Percentiles rank a stretch among this genome's conserved stretches.
phyloP scores from a whole-genome alignment of 2,329 filamentous ascomycete genomes.

The Cladosporium cucumerinum region DNA sequence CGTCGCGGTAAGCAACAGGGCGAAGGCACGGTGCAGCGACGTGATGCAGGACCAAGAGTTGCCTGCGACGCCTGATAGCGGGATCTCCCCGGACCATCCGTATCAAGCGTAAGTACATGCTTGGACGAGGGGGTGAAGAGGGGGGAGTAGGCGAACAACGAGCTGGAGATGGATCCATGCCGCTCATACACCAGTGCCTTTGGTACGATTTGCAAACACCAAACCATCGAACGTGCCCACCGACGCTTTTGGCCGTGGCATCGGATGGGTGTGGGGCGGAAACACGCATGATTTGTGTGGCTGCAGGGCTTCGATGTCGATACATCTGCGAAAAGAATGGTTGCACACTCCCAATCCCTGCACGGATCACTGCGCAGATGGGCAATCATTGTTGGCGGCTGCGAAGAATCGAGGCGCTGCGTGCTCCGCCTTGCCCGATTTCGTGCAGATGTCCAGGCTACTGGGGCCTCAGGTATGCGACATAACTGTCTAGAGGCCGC shows the following conservation, averaged over 20 bases:
- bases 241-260: not conserved
- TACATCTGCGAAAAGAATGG: not conserved
- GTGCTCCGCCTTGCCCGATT: conserved; percentile 5
- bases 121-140: not conserved
- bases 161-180: not conserved
- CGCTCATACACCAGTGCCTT: not conserved
- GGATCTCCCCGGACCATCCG: not conserved
- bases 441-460: not conserved
- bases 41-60: conserved; percentile 5
- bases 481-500: not conserved
- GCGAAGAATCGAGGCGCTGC: conserved; percentile 2
- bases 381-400: not conserved
- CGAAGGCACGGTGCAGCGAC: not conserved
- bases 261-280: conserved; percentile 10
- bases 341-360: not conserved
- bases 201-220: not conserved
- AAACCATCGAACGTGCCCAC: not conserved
- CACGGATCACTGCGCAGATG: not conserved
- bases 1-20: not conserved
- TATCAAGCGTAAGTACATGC: not conserved
- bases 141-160: not conserved
- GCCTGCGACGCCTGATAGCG: not conserved
- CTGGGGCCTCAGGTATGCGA: not conserved
- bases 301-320: not conserved
- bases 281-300: not conserved